phyloP scores from a whole-genome alignment of 176 grass and related monocot species.

The Aegilops umbellulata region DNA sequence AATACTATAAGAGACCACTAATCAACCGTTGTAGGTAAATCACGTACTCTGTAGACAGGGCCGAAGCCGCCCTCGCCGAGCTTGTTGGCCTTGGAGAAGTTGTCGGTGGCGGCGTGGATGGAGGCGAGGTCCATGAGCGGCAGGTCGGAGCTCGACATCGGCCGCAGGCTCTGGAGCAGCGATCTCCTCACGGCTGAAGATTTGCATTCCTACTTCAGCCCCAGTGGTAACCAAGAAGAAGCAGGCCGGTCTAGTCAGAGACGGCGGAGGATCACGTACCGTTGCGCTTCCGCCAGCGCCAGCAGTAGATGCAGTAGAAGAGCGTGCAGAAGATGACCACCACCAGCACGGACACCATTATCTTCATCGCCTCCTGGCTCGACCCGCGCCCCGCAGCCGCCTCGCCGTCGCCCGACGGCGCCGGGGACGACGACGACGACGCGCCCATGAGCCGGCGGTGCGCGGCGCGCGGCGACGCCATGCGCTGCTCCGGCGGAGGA shows the following conservation, averaged over 20 bases:
- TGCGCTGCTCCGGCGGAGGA: background rate
- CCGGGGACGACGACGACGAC: background rate
- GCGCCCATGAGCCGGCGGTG: slow-evolving; percentile 20
- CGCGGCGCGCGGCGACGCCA: background rate
- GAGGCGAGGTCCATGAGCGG: slow-evolving; percentile 66
- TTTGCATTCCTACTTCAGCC: background rate
- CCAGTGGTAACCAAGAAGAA: background rate
- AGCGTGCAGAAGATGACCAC: slow-evolving; percentile 59
- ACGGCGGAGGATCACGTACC: slow-evolving; percentile 21
- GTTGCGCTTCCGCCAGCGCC: slow-evolving; percentile 91
- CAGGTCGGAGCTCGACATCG: slow-evolving; percentile 67
- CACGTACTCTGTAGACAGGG: slow-evolving; percentile 62
- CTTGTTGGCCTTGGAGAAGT: slow-evolving; percentile 80
- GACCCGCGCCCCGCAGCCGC: slow-evolving; percentile 16
- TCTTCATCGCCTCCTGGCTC: slow-evolving; percentile 42
- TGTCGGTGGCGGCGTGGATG: slow-evolving; percentile 70
- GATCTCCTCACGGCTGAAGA: slow-evolving; percentile 56
- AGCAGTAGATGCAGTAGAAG: slow-evolving; percentile 91
- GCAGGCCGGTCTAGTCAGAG: background rate
- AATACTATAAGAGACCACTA: background rate
- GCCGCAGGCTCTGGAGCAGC: slow-evolving; percentile 53
- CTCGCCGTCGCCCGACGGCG: background rate
- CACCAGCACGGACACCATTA: slow-evolving; percentile 71
- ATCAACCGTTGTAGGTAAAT: background rate
- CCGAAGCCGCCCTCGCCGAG: slow-evolving; percentile 96